Evolutionary conservation across 2,329 filamentous ascomycete species (phyloP).

Genomic region (Penicillium sp.): DNA sequence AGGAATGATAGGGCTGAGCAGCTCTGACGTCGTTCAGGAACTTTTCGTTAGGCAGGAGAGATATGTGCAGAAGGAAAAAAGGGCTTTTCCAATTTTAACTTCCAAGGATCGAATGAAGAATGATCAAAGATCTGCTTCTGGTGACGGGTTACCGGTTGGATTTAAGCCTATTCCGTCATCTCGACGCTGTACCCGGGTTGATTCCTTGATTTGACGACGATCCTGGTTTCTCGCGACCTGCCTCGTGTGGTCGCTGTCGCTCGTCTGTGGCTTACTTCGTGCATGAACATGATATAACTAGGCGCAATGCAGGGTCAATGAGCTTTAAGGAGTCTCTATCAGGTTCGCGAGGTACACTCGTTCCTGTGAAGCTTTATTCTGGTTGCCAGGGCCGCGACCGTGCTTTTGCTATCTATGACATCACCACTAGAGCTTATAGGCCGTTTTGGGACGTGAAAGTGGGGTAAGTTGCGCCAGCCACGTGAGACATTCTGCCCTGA

Average conservation of each 20-base stretch:
- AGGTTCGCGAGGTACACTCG: background rate
- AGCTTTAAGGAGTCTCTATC: background rate
- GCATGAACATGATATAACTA: background rate
- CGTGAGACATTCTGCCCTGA: background rate
- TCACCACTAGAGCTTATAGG: background rate
- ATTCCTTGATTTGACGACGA: slow-evolving; percentile 16
- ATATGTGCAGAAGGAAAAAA: background rate
- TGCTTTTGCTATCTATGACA: background rate
- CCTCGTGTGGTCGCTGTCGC: background rate
- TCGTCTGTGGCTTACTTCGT: background rate
- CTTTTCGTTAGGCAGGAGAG: background rate
- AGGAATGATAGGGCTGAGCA: slow-evolving; percentile 17
- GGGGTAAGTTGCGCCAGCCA: background rate
- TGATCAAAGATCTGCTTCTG: background rate
- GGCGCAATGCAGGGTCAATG: background rate
- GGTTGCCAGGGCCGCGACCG: background rate
- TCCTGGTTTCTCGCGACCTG: background rate
- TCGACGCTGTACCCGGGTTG: background rate
- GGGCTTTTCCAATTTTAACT: background rate
- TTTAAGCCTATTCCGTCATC: slow-evolving; percentile 14
- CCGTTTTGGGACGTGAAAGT: background rate
- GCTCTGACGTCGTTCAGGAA: slow-evolving; percentile 10
- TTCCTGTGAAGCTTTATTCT: background rate
- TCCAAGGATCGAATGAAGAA: background rate
- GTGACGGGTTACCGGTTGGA: slow-evolving; percentile 6